Base-by-base conservation (phyloP, 164 flowering plant genomes). In the Warburgia ugandensis region DNA sequence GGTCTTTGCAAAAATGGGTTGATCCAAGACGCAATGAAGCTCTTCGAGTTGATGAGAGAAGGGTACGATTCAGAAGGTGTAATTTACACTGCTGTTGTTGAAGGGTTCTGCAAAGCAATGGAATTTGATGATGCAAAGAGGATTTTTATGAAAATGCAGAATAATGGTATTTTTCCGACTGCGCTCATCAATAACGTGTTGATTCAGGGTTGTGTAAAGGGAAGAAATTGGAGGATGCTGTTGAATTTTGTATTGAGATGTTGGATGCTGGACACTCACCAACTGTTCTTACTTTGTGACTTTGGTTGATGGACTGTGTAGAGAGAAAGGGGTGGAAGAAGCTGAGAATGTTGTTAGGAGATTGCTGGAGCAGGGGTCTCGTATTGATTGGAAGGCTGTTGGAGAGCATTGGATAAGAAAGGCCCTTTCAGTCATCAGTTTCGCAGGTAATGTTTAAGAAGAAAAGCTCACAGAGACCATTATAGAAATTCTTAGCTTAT, bases 11-110 rank as follows among this genome's bases (percentile, higher is more conserved):
- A 86, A 54, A 96, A 86, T 54, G 96, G 99, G 19, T 67, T 89
- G 40, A 70, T 94, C 20, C 84, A 80, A 23, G 97, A 89, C 48
- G 96, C 99, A 1, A 79, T 94, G 97, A 84, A 86, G 67, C 86
- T 94, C 13, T 94, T 94, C 35, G 80, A 77, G 5, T 54, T 71
- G 47, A 94, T 94, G 90, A 84, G 89, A 85, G 58, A 78, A 73
- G 59, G 86, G 86, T 33, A 73, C 80, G 0, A 69, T 80, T 33
- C 99, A 96, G 0, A 92, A 86, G 30, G 94, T 89, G 90, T 89
- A 7, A 69, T 94, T n/a, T 94, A 86, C 75, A 94, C 97, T 1
- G 99, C 96, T 12, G 99, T 92, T 9, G 90, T 94, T 38, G 96
- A 94, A 26, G 99, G 89, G 3, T 89, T 84, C 61, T 86, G 87